Conservation (phyloP, 2,329 filamentous ascomycete genomes). For the Periconia macrospinosa region DNA sequence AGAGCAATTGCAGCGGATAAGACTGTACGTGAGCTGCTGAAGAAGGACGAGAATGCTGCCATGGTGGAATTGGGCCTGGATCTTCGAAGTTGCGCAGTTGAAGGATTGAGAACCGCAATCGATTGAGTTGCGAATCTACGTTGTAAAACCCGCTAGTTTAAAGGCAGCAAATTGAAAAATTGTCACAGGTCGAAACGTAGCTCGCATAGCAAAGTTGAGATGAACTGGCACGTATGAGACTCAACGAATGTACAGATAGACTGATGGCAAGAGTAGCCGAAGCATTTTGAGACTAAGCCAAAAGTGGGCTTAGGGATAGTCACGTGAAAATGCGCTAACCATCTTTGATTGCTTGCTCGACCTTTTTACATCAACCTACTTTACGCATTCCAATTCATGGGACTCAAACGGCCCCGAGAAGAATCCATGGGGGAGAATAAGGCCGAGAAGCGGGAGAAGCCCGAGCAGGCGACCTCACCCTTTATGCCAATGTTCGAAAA, state of each 20-base stretch:
- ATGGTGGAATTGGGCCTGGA: slow-evolving; percentile 9
- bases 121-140: neutral
- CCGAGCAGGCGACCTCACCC: slow-evolving; percentile 42
- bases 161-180: neutral
- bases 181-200: neutral
- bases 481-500: slow-evolving; percentile 75
- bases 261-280: neutral
- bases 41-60: slow-evolving; percentile 32
- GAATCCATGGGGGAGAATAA: slow-evolving; percentile 35
- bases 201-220: neutral
- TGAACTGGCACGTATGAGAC: neutral
- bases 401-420: slow-evolving; percentile 39
- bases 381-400: slow-evolving; percentile 22
- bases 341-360: slow-evolving; percentile 23
- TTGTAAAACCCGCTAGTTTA: neutral
- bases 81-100: neutral
- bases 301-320: slow-evolving; percentile 12
- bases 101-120: neutral
- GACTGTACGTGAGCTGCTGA: slow-evolving; percentile 38
- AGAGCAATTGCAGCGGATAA: slow-evolving; percentile 59
- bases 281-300: slow-evolving; percentile 13
- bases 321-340: slow-evolving; percentile 26
- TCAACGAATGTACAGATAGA: neutral
- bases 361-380: slow-evolving; percentile 14
- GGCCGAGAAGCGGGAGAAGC: slow-evolving; percentile 16